Conservation (phyloP, 208 protist genomes). For the Leishmania aethiopica region DNA sequence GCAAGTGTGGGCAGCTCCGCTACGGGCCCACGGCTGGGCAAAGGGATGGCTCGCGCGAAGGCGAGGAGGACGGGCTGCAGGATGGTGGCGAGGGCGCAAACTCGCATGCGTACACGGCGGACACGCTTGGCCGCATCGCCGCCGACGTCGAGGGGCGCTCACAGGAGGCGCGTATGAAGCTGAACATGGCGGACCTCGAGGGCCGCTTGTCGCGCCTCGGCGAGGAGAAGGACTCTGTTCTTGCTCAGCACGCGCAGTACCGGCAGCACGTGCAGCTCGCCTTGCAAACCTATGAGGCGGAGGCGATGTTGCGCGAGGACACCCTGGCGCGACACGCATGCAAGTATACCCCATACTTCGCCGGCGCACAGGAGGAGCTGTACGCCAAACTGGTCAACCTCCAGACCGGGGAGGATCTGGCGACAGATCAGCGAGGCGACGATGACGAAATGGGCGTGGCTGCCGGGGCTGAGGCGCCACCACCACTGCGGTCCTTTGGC, state of each 20-base stretch:
- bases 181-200: constrained; percentile 71
- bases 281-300: constrained; percentile 40
- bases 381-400: constrained; percentile 31
- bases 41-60: constrained; percentile 12
- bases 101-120: constrained; percentile 43
- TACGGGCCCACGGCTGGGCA: constrained; percentile 6
- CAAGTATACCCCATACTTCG: constrained; percentile 50
- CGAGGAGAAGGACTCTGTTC: constrained; percentile 67
- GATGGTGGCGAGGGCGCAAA: neutral
- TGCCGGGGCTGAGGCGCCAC: neutral
- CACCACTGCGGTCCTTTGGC: constrained; percentile 26
- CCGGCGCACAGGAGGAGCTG: constrained; percentile 21
- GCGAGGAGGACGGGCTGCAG: neutral
- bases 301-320: constrained; percentile 48
- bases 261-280: constrained; percentile 71
- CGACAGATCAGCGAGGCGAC: neutral
- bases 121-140: constrained; percentile 65
- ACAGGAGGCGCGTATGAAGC: constrained; percentile 69
- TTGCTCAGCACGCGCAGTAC: constrained; percentile 82
- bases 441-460: neutral
- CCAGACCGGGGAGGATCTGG: constrained; percentile 19
- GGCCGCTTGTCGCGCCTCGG: constrained; percentile 39
- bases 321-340: constrained; percentile 58
- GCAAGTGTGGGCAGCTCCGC: constrained; percentile 37
- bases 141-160: constrained; percentile 75